phyloP scores from a whole-genome alignment of 1,284 basidiomycete genomes.

The Naganishia sp. region DNA sequence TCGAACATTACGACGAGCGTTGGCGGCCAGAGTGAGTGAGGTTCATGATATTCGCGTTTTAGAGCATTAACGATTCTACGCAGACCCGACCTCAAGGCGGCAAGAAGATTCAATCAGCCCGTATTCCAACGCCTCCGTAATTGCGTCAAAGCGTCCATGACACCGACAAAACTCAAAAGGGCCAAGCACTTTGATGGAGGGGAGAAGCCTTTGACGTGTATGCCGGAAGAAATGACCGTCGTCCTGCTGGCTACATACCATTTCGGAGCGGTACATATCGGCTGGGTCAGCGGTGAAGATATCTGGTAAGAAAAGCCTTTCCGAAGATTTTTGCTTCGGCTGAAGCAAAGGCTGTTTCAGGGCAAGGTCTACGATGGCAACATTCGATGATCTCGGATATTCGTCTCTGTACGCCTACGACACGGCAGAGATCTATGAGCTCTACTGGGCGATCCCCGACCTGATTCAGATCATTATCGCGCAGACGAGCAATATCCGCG shows the following conservation, averaged over 20 bases:
- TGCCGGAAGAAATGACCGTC: constrained; percentile 13
- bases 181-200: neutral
- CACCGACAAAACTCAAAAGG: neutral
- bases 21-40: constrained; percentile 7
- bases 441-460: constrained; percentile 44
- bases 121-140: neutral
- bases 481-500: constrained; percentile 34
- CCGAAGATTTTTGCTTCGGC: too few relatives aligned
- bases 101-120: constrained; percentile 13
- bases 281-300: constrained; percentile 34
- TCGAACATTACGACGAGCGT: neutral
- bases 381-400: constrained; percentile 41
- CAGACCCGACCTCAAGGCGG: neutral
- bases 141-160: constrained; percentile 1
- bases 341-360: constrained; percentile 19
- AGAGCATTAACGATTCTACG: neutral
- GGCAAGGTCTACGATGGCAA: constrained; percentile 41
- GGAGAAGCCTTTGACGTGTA: neutral
- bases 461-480: constrained; percentile 42
- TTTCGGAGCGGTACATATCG: constrained; percentile 17
- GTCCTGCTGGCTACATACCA: constrained; percentile 21
- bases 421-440: constrained; percentile 40
- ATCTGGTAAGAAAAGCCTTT: constrained; percentile 32
- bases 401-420: constrained; percentile 42
- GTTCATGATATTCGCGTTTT: too few relatives aligned